Evolutionary conservation across 371 early-diverging fungal species (phyloP).

Genomic region (Rhizopus microsporus): DNA sequence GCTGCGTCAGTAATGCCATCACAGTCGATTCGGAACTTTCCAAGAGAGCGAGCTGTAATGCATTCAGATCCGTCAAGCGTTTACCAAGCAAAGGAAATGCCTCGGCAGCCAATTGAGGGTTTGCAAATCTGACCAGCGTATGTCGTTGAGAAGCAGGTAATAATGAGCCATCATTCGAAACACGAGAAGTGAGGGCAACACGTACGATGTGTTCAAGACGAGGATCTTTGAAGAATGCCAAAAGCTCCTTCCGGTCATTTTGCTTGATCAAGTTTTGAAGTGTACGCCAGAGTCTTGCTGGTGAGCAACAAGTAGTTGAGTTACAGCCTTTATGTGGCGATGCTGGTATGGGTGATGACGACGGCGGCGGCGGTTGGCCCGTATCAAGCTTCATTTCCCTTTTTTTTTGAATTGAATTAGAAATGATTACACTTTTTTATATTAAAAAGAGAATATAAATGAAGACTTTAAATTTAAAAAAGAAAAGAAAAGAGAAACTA

Average conservation of each 20-base stretch:
- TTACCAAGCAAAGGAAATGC: slow-evolving; percentile 17
- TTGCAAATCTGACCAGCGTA: slow-evolving; percentile 10
- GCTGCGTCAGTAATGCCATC: slow-evolving; percentile 11
- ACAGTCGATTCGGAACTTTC: slow-evolving; percentile 19
- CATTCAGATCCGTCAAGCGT: slow-evolving; percentile 21
- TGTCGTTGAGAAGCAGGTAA: slow-evolving; percentile 30
- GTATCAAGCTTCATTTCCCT: slow-evolving; percentile 6
- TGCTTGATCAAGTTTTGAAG: slow-evolving; percentile 25
- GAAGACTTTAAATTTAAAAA: no score
- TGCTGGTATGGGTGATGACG: not conserved
- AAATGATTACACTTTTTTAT: no score
- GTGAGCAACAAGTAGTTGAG: slow-evolving; percentile 29
- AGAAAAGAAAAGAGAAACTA: no score
- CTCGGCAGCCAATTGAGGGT: slow-evolving; percentile 4
- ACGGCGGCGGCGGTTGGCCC: not conserved
- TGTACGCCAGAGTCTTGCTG: slow-evolving; percentile 30
- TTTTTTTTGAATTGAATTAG: not conserved
- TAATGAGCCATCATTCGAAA: slow-evolving; percentile 24
- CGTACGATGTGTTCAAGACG: slow-evolving; percentile 24
- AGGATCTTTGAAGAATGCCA: slow-evolving; percentile 20
- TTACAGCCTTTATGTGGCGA: slow-evolving; percentile 28
- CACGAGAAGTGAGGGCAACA: slow-evolving; percentile 24
- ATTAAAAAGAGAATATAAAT: no score
- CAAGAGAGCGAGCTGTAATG: slow-evolving; percentile 25
- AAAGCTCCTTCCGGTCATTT: slow-evolving; percentile 13